Conservation (phyloP, 73 alveolate genomes). For the Paramecium caudatum region DNA sequence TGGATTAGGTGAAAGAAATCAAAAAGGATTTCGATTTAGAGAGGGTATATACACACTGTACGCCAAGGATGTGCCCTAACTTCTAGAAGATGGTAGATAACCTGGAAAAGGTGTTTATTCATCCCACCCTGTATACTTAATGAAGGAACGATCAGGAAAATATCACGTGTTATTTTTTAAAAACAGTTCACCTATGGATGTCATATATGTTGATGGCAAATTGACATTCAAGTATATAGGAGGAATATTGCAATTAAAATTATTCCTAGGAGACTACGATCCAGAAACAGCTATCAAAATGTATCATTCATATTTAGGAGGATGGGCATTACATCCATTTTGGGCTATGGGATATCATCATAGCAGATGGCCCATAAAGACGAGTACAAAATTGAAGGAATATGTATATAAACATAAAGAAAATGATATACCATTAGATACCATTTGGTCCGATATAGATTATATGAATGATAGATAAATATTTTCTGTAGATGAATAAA, state of each 20-base stretch:
- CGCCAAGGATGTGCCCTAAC: constrained; percentile 89
- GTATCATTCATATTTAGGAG: constrained; percentile 77
- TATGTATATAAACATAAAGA: constrained; percentile 69
- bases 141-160: constrained; percentile 73
- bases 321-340: constrained; percentile 86
- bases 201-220: constrained; percentile 33
- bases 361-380: constrained; percentile 81
- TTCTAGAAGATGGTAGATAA: constrained; percentile 90
- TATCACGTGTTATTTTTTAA: constrained; percentile 64
- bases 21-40: constrained; percentile 81
- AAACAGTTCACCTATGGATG: constrained; percentile 66
- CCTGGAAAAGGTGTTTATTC: constrained; percentile 96
- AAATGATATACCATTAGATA: constrained; percentile 81
- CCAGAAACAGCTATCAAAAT: constrained; percentile 75
- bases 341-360: constrained; percentile 88
- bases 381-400: constrained; percentile 61
- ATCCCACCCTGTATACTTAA: constrained; percentile 93
- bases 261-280: constrained; percentile 72
- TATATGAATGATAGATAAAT: constrained; percentile 79
- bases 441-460: constrained; percentile 88
- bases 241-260: constrained; percentile 56
- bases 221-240: constrained; percentile 68
- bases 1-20: constrained; percentile 98
- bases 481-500: constrained; percentile 72
- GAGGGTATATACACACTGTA: constrained; percentile 94